These are phyloP conservation scores for Fusarium graminum DNA, from an alignment of 2,329 filamentous ascomycete genomes.

Conservation along the genomic window DNA sequence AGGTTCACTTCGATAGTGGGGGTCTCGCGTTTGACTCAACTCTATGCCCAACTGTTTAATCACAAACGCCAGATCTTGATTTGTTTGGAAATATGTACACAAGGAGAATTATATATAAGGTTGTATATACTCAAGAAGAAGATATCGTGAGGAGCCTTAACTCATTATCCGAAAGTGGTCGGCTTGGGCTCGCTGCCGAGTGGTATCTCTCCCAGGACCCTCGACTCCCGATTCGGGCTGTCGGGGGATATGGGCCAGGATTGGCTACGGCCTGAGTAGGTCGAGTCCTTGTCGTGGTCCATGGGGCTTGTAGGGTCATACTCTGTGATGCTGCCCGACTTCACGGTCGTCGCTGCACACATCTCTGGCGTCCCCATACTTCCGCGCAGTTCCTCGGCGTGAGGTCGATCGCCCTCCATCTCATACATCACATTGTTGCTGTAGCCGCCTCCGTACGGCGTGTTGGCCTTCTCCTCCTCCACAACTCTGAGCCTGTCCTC, in stretches of 20 bases:
- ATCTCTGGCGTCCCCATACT: constrained; percentile 43
- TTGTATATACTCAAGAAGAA: not conserved
- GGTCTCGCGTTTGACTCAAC: constrained; percentile 3
- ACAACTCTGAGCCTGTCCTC: constrained; percentile 29
- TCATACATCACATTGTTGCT: constrained; percentile 26
- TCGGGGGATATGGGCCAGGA: constrained; percentile 25
- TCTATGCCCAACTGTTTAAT: constrained; percentile 1
- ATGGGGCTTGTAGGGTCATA: constrained; percentile 1
- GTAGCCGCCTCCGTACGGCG: not conserved
- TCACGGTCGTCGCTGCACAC: not conserved
- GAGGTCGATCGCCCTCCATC: constrained; percentile 45
- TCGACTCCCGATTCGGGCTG: not conserved
- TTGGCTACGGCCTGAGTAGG: constrained; percentile 4
- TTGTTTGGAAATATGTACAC: not conserved
- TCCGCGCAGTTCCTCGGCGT: constrained; percentile 39
- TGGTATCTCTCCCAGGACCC: constrained; percentile 1
- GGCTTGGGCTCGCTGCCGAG: constrained; percentile 1
- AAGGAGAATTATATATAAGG: constrained; percentile 5
- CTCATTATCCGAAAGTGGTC: not conserved
- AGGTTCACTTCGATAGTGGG: not conserved
- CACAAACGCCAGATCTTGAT: not conserved
- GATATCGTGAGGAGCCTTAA: not conserved
- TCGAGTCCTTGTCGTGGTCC: constrained; percentile 3
- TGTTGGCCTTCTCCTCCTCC: constrained; percentile 4
- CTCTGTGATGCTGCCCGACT: not conserved